These are phyloP conservation scores for Lophiotrema nucula DNA, from an alignment of 495 filamentous ascomycete genomes.

Conservation along the genomic window DNA sequence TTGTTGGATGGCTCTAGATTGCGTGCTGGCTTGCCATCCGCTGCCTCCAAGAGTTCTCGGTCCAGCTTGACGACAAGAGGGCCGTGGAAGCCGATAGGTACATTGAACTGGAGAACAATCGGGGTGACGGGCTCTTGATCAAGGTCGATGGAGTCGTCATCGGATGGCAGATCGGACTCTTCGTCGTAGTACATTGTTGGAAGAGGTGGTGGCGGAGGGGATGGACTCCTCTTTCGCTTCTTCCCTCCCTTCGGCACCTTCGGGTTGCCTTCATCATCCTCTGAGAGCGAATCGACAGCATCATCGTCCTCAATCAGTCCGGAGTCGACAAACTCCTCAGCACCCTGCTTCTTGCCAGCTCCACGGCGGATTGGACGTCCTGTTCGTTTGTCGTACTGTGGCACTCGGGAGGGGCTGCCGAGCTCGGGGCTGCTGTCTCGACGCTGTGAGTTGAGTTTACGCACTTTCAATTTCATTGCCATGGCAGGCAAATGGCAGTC, in stretches of 20 bases:
- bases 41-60: slow-evolving; percentile 2
- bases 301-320: slow-evolving; percentile 29
- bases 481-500: too few species aligned
- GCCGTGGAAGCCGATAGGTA: slow-evolving; percentile 36
- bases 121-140: background rate
- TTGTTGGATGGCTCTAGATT: background rate
- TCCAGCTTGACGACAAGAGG: slow-evolving; percentile 34
- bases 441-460: too few species aligned
- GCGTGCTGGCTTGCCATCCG: background rate
- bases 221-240: slow-evolving; percentile 29
- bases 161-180: slow-evolving; percentile 7
- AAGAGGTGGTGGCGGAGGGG: slow-evolving; percentile 27
- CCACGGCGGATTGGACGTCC: slow-evolving; percentile 27
- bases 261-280: slow-evolving; percentile 27
- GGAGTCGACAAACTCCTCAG: slow-evolving; percentile 23
- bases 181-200: slow-evolving; percentile 28
- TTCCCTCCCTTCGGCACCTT: slow-evolving; percentile 2
- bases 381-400: slow-evolving; percentile 26
- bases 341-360: slow-evolving; percentile 21
- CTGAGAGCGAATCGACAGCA: slow-evolving; percentile 18
- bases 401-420: slow-evolving; percentile 8
- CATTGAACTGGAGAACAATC: slow-evolving; percentile 36
- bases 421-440: slow-evolving; percentile 24
- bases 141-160: slow-evolving; percentile 11
- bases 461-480: too few species aligned